Percentiles rank a stretch among this genome's conserved stretches.
Evolutionary conservation across 164 flowering plant genomes (phyloP).

Genomic region (Tetrastigma voinierianum): DNA sequence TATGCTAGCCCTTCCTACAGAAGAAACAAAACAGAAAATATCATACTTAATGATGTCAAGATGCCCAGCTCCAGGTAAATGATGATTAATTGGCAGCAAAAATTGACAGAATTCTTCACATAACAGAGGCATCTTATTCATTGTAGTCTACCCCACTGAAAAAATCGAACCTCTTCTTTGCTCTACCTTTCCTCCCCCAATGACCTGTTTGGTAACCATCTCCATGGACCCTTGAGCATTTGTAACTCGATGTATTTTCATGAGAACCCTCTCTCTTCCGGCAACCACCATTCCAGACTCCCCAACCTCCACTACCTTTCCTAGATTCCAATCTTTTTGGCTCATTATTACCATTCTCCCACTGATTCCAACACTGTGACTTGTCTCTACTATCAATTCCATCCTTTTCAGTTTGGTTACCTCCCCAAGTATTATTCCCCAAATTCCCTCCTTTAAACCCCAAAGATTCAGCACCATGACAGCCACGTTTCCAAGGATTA

Average conservation of each 20-base stretch:
- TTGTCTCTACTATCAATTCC: slow-evolving; percentile 8
- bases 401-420: slow-evolving; percentile 12
- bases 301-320: slow-evolving; percentile 21
- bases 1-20: not conserved
- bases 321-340: slow-evolving; percentile 14
- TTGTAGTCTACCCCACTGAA: slow-evolving; percentile 16
- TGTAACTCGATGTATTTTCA: slow-evolving; percentile 28
- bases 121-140: not conserved
- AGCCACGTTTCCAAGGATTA: slow-evolving; percentile 32
- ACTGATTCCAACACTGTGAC: slow-evolving; percentile 19
- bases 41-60: not conserved
- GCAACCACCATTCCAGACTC: slow-evolving; percentile 20
- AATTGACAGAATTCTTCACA: not conserved
- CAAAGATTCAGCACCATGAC: slow-evolving; percentile 5
- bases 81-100: not conserved
- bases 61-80: not conserved
- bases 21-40: not conserved
- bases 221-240: slow-evolving; percentile 38
- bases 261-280: slow-evolving; percentile 37
- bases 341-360: slow-evolving; percentile 11
- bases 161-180: slow-evolving; percentile 32
- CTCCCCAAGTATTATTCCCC: slow-evolving; percentile 15
- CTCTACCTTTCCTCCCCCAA: slow-evolving; percentile 28
- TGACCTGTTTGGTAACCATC: slow-evolving; percentile 21
- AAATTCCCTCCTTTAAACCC: slow-evolving; percentile 24